Conservation (phyloP, 257 asterid genomes). For the Echium plantagineum region DNA sequence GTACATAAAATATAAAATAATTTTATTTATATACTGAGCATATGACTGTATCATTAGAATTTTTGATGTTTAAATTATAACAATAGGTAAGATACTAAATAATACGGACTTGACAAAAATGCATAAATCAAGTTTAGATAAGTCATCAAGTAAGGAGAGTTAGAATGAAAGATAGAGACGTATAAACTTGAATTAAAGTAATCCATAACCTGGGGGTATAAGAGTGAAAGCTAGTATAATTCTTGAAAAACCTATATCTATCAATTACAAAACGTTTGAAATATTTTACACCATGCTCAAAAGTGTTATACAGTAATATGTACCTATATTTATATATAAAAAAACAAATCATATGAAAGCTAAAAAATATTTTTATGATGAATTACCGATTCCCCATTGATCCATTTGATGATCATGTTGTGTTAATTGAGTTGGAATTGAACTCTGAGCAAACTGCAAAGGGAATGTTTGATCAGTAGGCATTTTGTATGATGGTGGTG, state of each 20-base stretch:
- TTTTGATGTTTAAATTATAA: too few species aligned
- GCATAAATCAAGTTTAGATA: too few species aligned
- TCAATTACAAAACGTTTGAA: neutral
- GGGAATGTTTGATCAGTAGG: neutral
- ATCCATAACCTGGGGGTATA: neutral
- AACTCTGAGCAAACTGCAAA: neutral
- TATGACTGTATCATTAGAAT: too few species aligned
- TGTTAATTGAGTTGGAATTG: neutral
- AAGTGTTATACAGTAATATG: neutral
- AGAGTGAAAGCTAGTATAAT: neutral
- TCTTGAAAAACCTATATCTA: neutral
- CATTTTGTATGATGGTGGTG: neutral
- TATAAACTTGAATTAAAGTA: neutral
- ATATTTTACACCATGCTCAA: neutral
- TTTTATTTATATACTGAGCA: too few species aligned
- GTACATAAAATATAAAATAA: too few species aligned
- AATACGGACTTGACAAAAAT: too few species aligned
- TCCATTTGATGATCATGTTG: neutral
- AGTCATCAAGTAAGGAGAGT: too few species aligned
- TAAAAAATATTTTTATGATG: too few species aligned
- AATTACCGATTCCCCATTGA: neutral
- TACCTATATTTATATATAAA: too few species aligned
- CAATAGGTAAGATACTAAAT: too few species aligned
- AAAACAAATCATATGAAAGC: too few species aligned
- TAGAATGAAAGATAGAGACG: neutral